Base-by-base conservation (phyloP, 208 protist genomes). In the Willaertia magna region DNA sequence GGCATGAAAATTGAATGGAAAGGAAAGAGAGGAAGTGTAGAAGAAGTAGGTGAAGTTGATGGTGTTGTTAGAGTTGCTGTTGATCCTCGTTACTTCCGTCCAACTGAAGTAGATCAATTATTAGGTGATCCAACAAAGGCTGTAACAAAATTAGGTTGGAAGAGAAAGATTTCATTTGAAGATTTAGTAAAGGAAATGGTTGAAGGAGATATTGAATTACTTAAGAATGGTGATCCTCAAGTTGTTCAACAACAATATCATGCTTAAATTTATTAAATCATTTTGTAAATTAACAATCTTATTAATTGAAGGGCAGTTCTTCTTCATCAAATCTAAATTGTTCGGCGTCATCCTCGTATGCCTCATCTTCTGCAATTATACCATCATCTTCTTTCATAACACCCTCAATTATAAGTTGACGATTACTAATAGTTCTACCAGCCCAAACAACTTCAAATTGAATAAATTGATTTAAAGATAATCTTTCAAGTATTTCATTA, bases 61-160 rank as follows among this genome's bases (percentile, higher is more conserved):
- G 39, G 47, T 49, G 82, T 85, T 20, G 67, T 87, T 1, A 84
- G 94, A 55, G 91, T 97, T 34, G 48, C 86, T 14, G 88, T 97
- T 34, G 93, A 95, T 87, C 83, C 87, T 18, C 79, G 86, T 39
- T 98, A 97, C 88, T 98, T 97, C 92, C 92, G 96, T 74, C 96
- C 96, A 59, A 94, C 95, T n/a, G 96, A 98, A 89, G 96, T 98
- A 30, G 95, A 98, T 44, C 90, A 94, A 18, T 92, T 98, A 4
- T 89, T 97, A 4, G 96, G 96, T 81, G 88, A 97, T 89, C 92
- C 95, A 34, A 92, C 90, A 81, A 97, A 97, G 88, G 95, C 97
- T 55, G 92, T 94, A 61, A 93, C 91, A 16, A 90, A 95, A 87
- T 94, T 98, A 51, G 92, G 92, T 67, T 98, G 97, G 94, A 79